Conservation (phyloP, 1,139 yeast species). For the Yamadazyma mexicana region DNA sequence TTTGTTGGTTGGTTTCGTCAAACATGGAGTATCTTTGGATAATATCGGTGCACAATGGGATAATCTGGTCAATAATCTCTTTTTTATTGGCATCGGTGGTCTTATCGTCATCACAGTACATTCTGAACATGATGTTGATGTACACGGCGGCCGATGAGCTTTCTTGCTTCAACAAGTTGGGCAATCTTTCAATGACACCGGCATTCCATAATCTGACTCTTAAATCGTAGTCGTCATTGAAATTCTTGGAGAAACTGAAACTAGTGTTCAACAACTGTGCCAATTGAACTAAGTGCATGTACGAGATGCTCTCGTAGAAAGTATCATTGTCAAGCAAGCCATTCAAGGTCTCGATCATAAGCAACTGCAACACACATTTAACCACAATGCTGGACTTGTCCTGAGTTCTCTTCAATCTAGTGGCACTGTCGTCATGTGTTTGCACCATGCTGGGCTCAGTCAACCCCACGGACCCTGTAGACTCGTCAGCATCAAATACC, state of each 20-base stretch:
- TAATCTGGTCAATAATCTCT: conserved; percentile 51
- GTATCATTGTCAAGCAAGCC: conserved; percentile 73
- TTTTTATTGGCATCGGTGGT: conserved; percentile 34
- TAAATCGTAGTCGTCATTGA: conserved; percentile 86
- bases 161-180: conserved; percentile 89
- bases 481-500: conserved; percentile 2
- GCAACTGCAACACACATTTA: conserved; percentile 85
- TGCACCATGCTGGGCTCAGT: neutral
- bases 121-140: conserved; percentile 74
- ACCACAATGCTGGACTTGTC: conserved; percentile 83
- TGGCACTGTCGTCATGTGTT: conserved; percentile 19
- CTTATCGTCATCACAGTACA: conserved; percentile 71
- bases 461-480: conserved; percentile 3
- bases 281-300: conserved; percentile 56
- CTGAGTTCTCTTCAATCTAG: conserved; percentile 31
- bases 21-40: conserved; percentile 68
- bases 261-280: conserved; percentile 64
- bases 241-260: conserved; percentile 78
- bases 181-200: conserved; percentile 88
- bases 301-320: conserved; percentile 72
- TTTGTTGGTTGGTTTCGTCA: conserved; percentile 74
- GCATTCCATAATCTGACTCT: conserved; percentile 87
- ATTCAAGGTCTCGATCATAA: conserved; percentile 83
- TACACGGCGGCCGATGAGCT: conserved; percentile 87
- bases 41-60: conserved; percentile 72